Evolutionary conservation across 208 protist genomes (phyloP), one percentile per base, ranked within the genome.

Genomic region (Leptomonas pyrrhocoris): DNA sequence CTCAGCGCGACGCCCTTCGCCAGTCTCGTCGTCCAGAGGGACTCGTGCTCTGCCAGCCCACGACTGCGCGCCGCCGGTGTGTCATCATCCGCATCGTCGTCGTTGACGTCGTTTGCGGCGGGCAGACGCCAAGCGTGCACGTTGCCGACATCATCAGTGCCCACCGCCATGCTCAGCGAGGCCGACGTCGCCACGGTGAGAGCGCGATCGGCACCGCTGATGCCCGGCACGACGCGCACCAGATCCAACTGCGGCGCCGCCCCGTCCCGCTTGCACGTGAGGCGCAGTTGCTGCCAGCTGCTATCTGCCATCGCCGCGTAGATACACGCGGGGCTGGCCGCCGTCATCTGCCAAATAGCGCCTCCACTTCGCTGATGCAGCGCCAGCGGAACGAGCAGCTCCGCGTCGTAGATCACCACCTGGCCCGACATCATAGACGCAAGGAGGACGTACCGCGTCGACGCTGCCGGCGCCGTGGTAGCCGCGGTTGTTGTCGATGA

Each of bases 291-390:
- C 58, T 83, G 81, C 78, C 80, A 85, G 49, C 66, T 73, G 28
- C 80, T 71, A 53, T 85, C 80, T 27, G 80, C 74, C 61, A 77
- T 80, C 23, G 80, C 80, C 15, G 63, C 65, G 75, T 74, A 91
- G 76, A 79, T 73, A 55, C 73, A 56, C 28, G 42, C 46, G n/a
- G 70, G 62, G 21, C 62, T 70, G n/a, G 74, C 68, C 16, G 82
- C 63, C 59, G 77, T 81, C 59, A 93, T 72, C 58, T 88, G 83
- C 88, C 89, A 94, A 34, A 96, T 73, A 31, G 89, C 86, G 38
- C 92, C 92, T 58, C 92, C 92, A 68, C 80, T 88, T 46, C 89
- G 92, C 65, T 94, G 87, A 60, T 90, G 70, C 53, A 96, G 83
- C 34, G 79, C 73, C 27, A 96, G 18, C 1, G 92, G 89, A 15